phyloP scores from a whole-genome alignment of 352 stramenopile species.

The Phytophthora vignae region DNA sequence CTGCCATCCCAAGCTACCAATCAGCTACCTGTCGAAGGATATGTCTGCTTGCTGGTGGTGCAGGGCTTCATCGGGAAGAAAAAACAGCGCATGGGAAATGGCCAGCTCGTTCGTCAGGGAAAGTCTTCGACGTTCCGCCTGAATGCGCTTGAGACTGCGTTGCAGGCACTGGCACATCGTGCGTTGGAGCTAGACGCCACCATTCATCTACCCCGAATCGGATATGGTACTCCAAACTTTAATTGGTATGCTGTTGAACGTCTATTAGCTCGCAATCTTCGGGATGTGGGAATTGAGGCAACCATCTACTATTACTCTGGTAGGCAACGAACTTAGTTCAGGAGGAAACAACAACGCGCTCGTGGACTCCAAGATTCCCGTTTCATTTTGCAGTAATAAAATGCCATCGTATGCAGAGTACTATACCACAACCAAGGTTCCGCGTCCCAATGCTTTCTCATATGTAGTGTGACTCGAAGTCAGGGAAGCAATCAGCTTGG shows the following conservation, averaged over 20 bases:
- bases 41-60: constrained; percentile 77
- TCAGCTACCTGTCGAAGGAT: constrained; percentile 33
- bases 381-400: neutral
- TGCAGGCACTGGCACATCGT: constrained; percentile 50
- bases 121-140: constrained; percentile 77
- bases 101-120: constrained; percentile 50
- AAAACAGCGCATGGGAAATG: constrained; percentile 52
- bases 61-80: constrained; percentile 69
- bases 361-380: neutral
- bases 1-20: constrained; percentile 32
- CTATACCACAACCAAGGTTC: neutral
- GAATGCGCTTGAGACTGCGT: constrained; percentile 61
- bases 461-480: constrained; percentile 51
- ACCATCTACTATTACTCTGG: constrained; percentile 80
- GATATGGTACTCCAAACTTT: constrained; percentile 77
- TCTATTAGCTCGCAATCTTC: constrained; percentile 68
- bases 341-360: neutral
- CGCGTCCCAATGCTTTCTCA: neutral
- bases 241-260: constrained; percentile 88
- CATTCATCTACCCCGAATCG: constrained; percentile 81
- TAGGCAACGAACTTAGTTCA: constrained; percentile 18
- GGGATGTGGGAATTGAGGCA: constrained; percentile 55
- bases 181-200: constrained; percentile 50
- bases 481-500: constrained; percentile 52
- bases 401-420: neutral